A percentile compares a stretch with the other conserved stretches of the same genome.
Evolutionary conservation across 306 rosid species (phyloP).

Genomic region (Begonia masoniana): DNA sequence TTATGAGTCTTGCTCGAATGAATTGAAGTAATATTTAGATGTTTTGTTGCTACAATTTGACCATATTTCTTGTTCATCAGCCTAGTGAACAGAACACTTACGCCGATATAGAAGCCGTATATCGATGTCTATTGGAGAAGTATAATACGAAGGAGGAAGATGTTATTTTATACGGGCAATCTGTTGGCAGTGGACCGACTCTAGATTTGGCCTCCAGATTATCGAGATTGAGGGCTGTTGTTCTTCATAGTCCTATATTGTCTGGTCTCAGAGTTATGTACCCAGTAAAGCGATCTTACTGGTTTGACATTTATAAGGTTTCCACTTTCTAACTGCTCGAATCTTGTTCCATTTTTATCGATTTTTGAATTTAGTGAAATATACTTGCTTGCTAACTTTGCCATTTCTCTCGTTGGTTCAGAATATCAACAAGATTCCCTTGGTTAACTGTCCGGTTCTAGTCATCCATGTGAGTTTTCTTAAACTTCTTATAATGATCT

Average conservation of each 20-base stretch:
- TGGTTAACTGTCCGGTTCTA: constrained; percentile 72
- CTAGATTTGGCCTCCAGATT: constrained; percentile 72
- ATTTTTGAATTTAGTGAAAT: constrained; percentile 2
- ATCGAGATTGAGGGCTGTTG: constrained; percentile 71
- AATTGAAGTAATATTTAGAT: too few relatives aligned
- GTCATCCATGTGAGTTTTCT: constrained; percentile 83
- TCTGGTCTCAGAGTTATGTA: constrained; percentile 98
- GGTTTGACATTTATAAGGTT: constrained; percentile 98
- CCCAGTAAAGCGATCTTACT: constrained; percentile 82
- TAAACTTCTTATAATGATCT: constrained; percentile 5
- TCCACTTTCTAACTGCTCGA: constrained; percentile 6
- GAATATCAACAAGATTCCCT: constrained; percentile 85
- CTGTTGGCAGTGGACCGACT: constrained; percentile 96
- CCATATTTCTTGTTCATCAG: constrained; percentile 23
- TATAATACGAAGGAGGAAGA: constrained; percentile 85
- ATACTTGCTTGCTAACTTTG: constrained; percentile 9
- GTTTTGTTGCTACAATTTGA: too few relatives aligned
- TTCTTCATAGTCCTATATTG: constrained; percentile 93
- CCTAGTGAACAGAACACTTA: constrained; percentile 94
- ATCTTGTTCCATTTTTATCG: constrained; percentile 1
- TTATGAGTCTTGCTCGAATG: too few relatives aligned
- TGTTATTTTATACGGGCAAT: constrained; percentile 84
- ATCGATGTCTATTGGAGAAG: constrained; percentile 71
- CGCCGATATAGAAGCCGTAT: constrained; percentile 88
- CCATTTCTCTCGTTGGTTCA: constrained; percentile 28